Evolutionary conservation across 2,329 filamentous ascomycete species (phyloP).

Genomic region (Phyllosticta citriasiana): DNA sequence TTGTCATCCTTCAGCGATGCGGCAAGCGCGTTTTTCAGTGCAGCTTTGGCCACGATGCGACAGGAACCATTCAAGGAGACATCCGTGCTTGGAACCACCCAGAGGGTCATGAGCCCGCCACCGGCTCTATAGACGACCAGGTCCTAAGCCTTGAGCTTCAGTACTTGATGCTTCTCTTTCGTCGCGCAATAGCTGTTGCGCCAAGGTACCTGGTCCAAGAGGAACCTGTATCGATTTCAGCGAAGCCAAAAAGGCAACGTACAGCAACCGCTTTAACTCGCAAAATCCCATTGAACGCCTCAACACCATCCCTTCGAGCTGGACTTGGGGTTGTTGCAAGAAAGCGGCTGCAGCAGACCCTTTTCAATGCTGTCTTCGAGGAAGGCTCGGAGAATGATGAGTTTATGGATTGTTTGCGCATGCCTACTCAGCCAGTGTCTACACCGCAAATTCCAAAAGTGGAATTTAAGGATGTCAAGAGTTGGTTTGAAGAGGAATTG

Average conservation of each 20-base stretch:
- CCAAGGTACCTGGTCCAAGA: constrained; percentile 15
- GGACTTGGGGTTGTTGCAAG: constrained; percentile 28
- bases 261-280: constrained; percentile 15
- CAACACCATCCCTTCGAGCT: constrained; percentile 19
- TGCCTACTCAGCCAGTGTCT: constrained; percentile 22
- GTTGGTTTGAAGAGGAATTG: constrained; percentile 47
- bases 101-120: background rate
- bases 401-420: constrained; percentile 32
- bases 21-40: constrained; percentile 29
- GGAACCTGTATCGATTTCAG: constrained; percentile 6
- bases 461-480: constrained; percentile 31
- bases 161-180: constrained; percentile 32
- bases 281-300: constrained; percentile 17
- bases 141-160: constrained; percentile 28
- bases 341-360: constrained; percentile 35
- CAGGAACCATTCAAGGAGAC: constrained; percentile 19
- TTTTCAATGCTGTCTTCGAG: constrained; percentile 36
- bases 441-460: constrained; percentile 25
- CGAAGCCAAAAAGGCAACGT: background rate
- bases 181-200: constrained; percentile 29
- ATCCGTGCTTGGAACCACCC: constrained; percentile 15
- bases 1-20: constrained; percentile 29
- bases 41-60: constrained; percentile 27
- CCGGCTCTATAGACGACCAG: constrained; percentile 4
- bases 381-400: constrained; percentile 24